Evolutionary conservation across 2,329 filamentous ascomycete species (phyloP).

Genomic region (Penicillium sp.): DNA sequence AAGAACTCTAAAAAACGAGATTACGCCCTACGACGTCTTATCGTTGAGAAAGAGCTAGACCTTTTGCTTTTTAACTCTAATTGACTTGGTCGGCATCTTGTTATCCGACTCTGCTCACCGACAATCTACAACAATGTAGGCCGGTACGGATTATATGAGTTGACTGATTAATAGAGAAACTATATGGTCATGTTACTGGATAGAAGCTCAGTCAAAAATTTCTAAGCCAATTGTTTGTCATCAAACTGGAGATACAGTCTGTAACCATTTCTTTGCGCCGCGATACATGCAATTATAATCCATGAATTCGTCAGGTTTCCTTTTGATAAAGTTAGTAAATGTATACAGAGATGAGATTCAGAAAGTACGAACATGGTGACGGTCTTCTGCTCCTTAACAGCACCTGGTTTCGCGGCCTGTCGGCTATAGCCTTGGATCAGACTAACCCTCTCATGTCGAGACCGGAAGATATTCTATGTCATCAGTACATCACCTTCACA

Average conservation of each 20-base stretch:
- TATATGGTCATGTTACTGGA: too few relatives aligned
- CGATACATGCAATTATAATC: conserved; percentile 18
- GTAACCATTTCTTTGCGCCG: conserved; percentile 10
- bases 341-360: too few relatives aligned
- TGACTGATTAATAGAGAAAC: too few relatives aligned
- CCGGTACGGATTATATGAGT: too few relatives aligned
- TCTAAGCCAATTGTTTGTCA: too few relatives aligned
- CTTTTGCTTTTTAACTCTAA: too few relatives aligned
- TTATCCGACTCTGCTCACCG: neutral
- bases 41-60: neutral
- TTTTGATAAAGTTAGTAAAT: neutral
- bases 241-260: too few relatives aligned
- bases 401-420: conserved; percentile 13
- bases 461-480: conserved; percentile 8
- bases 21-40: neutral
- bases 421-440: conserved; percentile 17
- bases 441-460: conserved; percentile 10
- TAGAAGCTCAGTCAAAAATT: too few relatives aligned
- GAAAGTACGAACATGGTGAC: conserved; percentile 9
- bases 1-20: neutral
- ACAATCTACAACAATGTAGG: too few relatives aligned
- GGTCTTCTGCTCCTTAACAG: conserved; percentile 5
- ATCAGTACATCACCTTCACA: neutral
- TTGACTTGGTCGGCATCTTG: neutral
- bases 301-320: conserved; percentile 19